Conservation (phyloP, 1,284 basidiomycete genomes). For the Chalciporus sp. region DNA sequence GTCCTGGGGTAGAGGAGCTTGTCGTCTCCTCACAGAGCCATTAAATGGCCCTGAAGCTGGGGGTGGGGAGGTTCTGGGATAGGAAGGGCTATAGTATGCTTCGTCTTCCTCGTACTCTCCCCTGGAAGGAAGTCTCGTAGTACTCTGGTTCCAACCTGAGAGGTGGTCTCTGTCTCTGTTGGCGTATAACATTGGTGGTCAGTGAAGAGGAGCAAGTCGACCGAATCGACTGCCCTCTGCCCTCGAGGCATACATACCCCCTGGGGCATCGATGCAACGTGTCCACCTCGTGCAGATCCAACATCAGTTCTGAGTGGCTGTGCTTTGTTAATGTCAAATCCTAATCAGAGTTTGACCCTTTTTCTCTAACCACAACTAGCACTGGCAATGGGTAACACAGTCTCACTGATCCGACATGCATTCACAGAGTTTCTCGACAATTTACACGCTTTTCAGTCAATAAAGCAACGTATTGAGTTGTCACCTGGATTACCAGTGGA, state of each 20-base stretch:
- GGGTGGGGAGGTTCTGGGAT: constrained; percentile 7
- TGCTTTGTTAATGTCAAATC: neutral
- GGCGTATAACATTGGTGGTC: neutral
- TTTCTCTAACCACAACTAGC: neutral
- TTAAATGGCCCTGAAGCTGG: constrained; percentile 8
- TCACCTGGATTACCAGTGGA: constrained; percentile 63
- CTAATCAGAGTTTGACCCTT: neutral
- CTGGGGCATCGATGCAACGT: neutral
- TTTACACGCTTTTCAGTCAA: constrained; percentile 27
- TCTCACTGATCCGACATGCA: constrained; percentile 33
- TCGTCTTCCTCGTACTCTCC: constrained; percentile 23
- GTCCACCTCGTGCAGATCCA: neutral
- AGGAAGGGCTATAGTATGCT: constrained; percentile 10
- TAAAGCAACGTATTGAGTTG: constrained; percentile 40
- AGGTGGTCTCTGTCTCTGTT: neutral
- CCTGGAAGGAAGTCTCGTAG: constrained; percentile 3
- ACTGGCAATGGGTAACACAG: constrained; percentile 28
- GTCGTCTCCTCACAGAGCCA: constrained; percentile 19
- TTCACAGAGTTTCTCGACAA: constrained; percentile 32
- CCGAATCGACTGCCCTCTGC: neutral
- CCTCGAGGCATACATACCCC: neutral
- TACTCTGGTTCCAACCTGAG: neutral
- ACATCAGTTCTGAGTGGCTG: neutral
- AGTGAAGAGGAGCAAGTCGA: neutral
- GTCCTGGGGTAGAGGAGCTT: constrained; percentile 15